A percentile compares a stretch with the other conserved stretches of the same genome.
These are phyloP conservation scores for Chalara sp. DNA, from an alignment of 2,329 filamentous ascomycete genomes.

Conservation along the genomic window DNA sequence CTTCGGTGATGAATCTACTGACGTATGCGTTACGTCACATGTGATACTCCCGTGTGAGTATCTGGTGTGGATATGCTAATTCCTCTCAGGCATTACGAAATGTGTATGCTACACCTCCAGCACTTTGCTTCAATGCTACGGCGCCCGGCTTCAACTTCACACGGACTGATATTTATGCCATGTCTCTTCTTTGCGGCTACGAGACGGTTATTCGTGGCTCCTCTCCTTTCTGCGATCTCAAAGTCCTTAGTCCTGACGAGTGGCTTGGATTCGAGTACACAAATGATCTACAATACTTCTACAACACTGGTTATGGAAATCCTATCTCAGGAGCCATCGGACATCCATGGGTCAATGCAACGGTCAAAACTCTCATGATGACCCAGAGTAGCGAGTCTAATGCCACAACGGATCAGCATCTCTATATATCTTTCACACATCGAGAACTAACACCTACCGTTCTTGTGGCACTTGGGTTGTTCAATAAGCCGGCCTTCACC, in stretches of 20 bases:
- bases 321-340: slow-evolving; percentile 38
- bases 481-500: slow-evolving; percentile 44
- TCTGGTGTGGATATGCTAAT: slow-evolving; percentile 18
- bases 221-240: slow-evolving; percentile 39
- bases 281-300: slow-evolving; percentile 42
- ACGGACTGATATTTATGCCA: slow-evolving; percentile 40
- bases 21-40: too few relatives aligned
- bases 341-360: slow-evolving; percentile 46
- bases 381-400: slow-evolving; percentile 25
- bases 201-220: slow-evolving; percentile 42
- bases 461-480: slow-evolving; percentile 45
- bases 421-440: slow-evolving; percentile 49
- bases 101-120: slow-evolving; percentile 41
- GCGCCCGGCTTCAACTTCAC: slow-evolving; percentile 47
- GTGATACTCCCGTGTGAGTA: too few relatives aligned
- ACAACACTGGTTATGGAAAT: slow-evolving; percentile 47
- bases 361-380: slow-evolving; percentile 31
- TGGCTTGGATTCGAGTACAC: slow-evolving; percentile 44
- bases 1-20: too few relatives aligned
- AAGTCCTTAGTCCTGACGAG: slow-evolving; percentile 37
- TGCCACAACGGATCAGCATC: slow-evolving; percentile 33
- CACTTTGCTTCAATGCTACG: slow-evolving; percentile 37
- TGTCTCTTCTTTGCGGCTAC: slow-evolving; percentile 44
- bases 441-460: slow-evolving; percentile 46
- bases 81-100: slow-evolving; percentile 29